Evolutionary conservation across 2,329 filamentous ascomycete species (phyloP), one percentile per base, ranked within the genome.

Genomic region (Botryosphaeria agaves): DNA sequence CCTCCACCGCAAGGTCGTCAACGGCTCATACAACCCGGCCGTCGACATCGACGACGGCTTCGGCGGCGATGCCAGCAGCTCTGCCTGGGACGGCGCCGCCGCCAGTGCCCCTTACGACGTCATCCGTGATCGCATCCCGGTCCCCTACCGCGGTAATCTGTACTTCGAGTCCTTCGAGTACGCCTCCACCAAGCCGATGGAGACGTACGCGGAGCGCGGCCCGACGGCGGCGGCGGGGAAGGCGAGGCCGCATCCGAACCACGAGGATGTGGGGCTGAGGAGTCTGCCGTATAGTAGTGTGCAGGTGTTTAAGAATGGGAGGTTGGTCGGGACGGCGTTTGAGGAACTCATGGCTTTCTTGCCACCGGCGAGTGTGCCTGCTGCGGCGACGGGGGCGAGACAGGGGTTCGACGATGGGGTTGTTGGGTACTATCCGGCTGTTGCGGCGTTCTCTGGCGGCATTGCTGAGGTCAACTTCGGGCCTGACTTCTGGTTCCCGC

Each of bases 151-250:
- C 53, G 74, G 78, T 25, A 83, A 91, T 50, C 78, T 85, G 31
- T 93, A 91, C 57, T 94, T 93, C 52, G 87, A 95, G 55, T 78
- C 82, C 48, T 79, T 84, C 39, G 84, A 92, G 48, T 91, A 91
- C 51, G 80, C 87, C 42, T 65, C 81, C 0, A 78, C 77, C 7
- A 91, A 92, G 49, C 78, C 91, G 40, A 72, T 95, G 24, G 85
- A 94, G 44, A 80, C 52, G 8, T 65, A 65, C 39, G 52, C 56
- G 23, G 61, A 64, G 39, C 53, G 61, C 18, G 72, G 9, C 64
- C 71, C 2, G 47, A 59, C 30, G 50, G 57, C 19, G 42, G 36
- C 46, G 29, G 51, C 55, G 31, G 65, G 69, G 14, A 59, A 62
- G 0, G 69, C 75, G 28, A 44, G 64, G 7, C 81, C 79, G 30